A percentile compares a stretch with the other conserved stretches of the same genome.
Conservation (phyloP, 1,284 basidiomycete species). For the Laetiporus sulphureus region DNA sequence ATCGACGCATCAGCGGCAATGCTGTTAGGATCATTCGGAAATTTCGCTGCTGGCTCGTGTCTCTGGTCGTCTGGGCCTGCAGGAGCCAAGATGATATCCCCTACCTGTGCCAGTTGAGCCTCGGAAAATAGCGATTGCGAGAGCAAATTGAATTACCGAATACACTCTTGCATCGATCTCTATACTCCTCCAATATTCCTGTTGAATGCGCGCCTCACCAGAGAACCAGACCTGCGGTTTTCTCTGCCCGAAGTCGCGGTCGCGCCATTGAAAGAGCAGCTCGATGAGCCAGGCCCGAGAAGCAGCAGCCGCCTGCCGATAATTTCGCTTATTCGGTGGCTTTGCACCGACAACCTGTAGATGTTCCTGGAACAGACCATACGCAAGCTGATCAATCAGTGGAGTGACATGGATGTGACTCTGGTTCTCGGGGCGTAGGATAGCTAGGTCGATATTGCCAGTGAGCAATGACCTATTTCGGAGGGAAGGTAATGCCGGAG, state of each 20-base stretch:
- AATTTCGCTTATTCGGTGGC: constrained; percentile 10
- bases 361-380: constrained; percentile 42
- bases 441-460: constrained; percentile 44
- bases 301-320: constrained; percentile 7
- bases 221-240: constrained; percentile 10
- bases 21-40: constrained; percentile 23
- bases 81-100: constrained; percentile 47
- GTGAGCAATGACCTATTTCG: not conserved
- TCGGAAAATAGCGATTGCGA: too few species aligned
- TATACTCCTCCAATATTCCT: constrained; percentile 22
- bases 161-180: constrained; percentile 32
- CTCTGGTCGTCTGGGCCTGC: constrained; percentile 26
- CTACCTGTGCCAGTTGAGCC: constrained; percentile 33
- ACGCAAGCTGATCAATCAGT: constrained; percentile 42
- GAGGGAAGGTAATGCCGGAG: too few species aligned
- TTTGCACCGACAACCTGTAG: constrained; percentile 44
- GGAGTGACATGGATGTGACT: constrained; percentile 55
- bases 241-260: constrained; percentile 2
- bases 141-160: too few species aligned
- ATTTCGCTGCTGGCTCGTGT: constrained; percentile 14
- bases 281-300: constrained; percentile 7
- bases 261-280: constrained; percentile 7
- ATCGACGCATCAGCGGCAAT: constrained; percentile 33
- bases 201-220: constrained; percentile 4
- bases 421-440: constrained; percentile 48